These are phyloP conservation scores for Xylariales sp. DNA, from an alignment of 2,329 filamentous ascomycete species.

Conservation along the genomic window DNA sequence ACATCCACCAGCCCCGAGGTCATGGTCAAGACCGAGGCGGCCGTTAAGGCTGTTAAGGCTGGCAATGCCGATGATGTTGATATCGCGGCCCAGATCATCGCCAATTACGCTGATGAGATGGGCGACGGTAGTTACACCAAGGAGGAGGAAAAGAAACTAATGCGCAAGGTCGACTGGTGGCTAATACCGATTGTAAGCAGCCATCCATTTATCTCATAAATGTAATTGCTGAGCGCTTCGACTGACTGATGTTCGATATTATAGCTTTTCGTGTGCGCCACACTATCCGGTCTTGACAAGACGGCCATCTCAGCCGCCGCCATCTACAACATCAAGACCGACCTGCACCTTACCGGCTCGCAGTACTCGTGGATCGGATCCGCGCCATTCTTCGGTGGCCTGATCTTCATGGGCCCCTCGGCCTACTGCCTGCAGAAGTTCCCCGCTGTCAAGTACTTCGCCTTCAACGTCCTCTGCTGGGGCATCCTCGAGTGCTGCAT, in stretches of 20 bases:
- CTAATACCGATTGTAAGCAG: slow-evolving; percentile 14
- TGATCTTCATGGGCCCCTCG: slow-evolving; percentile 16
- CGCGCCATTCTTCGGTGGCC: slow-evolving; percentile 17
- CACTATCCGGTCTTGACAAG: slow-evolving; percentile 17
- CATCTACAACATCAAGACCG: slow-evolving; percentile 17
- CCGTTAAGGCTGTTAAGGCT: slow-evolving; percentile 19
- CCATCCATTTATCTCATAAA: not conserved
- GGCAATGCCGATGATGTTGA: slow-evolving; percentile 18
- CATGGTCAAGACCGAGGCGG: no score
- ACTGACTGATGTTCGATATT: not conserved
- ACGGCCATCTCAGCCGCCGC: slow-evolving; percentile 19
- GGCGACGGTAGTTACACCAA: slow-evolving; percentile 46
- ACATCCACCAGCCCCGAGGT: no score
- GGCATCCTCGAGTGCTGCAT: slow-evolving; percentile 14
- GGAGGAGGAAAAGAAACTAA: slow-evolving; percentile 47
- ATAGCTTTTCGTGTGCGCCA: slow-evolving; percentile 11
- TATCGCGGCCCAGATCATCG: slow-evolving; percentile 20
- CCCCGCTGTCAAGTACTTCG: slow-evolving; percentile 11
- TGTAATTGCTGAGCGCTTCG: not conserved
- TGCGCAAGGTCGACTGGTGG: slow-evolving; percentile 39
- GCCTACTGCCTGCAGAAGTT: slow-evolving; percentile 15
- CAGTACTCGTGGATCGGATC: slow-evolving; percentile 21
- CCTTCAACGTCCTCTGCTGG: slow-evolving; percentile 16
- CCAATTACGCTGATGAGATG: slow-evolving; percentile 30
- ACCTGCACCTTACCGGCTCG: slow-evolving; percentile 15